Conservation (phyloP, 2,329 filamentous ascomycete genomes). For the Pyrenochaeta sp. region DNA sequence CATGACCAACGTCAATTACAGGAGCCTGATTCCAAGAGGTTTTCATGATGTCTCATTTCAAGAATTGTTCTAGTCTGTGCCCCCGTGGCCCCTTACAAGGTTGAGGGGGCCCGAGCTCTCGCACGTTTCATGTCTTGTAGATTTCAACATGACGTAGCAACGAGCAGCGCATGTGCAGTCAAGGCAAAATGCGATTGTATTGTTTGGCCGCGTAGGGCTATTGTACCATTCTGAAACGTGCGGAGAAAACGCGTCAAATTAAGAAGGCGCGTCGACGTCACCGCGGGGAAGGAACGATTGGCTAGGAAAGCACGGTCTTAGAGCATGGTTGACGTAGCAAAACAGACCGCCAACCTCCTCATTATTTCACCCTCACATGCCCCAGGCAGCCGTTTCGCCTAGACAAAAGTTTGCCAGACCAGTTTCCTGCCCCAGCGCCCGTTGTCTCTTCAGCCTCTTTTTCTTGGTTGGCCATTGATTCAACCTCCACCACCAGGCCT, state of each 20-base stretch:
- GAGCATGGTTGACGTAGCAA: conserved; percentile 26
- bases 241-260: conserved; percentile 24
- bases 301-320: conserved; percentile 6
- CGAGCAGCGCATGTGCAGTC: background rate
- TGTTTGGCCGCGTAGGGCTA: no score
- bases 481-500: no score
- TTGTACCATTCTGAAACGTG: conserved; percentile 1
- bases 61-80: no score
- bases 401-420: conserved; percentile 1
- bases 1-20: conserved; percentile 1
- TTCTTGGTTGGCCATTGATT: no score
- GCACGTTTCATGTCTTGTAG: no score
- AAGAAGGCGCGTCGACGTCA: conserved; percentile 39
- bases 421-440: no score
- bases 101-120: no score
- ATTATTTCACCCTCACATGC: conserved; percentile 8
- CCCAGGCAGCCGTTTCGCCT: background rate
- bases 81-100: no score
- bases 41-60: no score
- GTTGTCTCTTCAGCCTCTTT: no score
- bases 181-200: no score
- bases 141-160: background rate
- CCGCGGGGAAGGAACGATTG: conserved; percentile 18
- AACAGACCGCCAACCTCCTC: conserved; percentile 20
- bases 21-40: no score